Evolutionary conservation across 1,139 yeast species (phyloP), one percentile per base, ranked within the genome.

Genomic region (Keqinozyma sinolaborantium): DNA sequence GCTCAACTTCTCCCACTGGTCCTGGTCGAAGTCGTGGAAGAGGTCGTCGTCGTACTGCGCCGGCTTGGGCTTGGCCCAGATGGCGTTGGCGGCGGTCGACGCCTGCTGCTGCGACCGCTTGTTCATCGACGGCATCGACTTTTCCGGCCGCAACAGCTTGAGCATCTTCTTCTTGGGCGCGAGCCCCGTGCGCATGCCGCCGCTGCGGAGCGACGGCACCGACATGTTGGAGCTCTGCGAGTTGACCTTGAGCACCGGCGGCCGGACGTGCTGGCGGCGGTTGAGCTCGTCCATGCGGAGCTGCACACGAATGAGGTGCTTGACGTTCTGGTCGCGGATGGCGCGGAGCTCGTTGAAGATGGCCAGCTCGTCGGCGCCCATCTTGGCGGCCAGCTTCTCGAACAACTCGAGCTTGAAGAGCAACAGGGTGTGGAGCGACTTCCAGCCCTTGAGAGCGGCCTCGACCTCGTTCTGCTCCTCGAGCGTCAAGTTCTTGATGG

Each of bases 361-460:
- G 18, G 51, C 50, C 14, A 55, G 40, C 39, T 75, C 81, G 29
- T 75, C 79, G 5, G 56, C 51, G 8, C 58, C 41, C 32, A 67
- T 44, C 37, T 60, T 63, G 16, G 48, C 33, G 7, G 59, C 51
- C 9, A 57, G 55, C 38, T 70, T 71, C 30, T 79, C 83, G 33
- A 81, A 67, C 10, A 60, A 45, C 24, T 79, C 83, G 26, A 80
- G 56, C 44, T 75, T 76, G 50, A 63, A 76, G 32, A 77, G 61
- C 8, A 79, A 64, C 31, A 74, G 70, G 2, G 84, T 77, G 42
- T 79, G 85, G 13, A 83, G 56, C 6, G 79, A 65, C 45, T 78
- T 80, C 90, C 90, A 83, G 3, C 88, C 88, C 42, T 72, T 74
- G 18, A 79, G 56, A 1, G 90, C 84, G 14, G 70, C 76, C 34